Evolutionary conservation across 1,284 basidiomycete species (phyloP), one percentile per base, ranked within the genome.

Genomic region (Leccinum fuscescens): DNA sequence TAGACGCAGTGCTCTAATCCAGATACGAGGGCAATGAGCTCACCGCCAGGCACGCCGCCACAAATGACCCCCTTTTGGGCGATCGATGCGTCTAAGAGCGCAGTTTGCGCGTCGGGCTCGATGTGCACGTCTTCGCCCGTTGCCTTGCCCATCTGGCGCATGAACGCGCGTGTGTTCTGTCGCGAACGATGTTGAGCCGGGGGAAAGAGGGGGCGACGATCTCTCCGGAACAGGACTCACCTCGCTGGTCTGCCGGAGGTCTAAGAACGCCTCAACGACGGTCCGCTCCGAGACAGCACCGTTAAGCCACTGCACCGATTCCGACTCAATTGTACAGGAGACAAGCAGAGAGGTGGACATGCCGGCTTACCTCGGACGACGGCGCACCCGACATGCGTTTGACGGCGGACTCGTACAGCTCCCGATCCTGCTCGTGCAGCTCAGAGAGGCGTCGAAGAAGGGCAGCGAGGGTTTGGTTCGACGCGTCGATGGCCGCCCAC

Each of bases 31-130:
- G 20, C 31, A 49, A 57, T 8, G 2, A 8, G 73, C 86, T 64
- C 67, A 92, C 94, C 96, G 62, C 96, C 96, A 1, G 97, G 97
- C 4, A 99, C 96, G 33, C 96, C 96, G 42, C 95, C 96, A 8
- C 93, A 95, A 35, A 99, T 81, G 3, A 98, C 88, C 48, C 96
- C 97, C 1, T 88, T 83, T 61, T 89, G 82, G 5, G 84, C 78
- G 27, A 90, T 79, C 66, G 93, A 96, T 6, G 82, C 80, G 71
- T 98, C 87, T 53, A 99, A 82, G n/a, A 99, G 82, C 42, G 80
- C 77, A 0, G 93, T 95, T 77, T 99, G 97, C 74, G 93, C 88
- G 6, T 80, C 76, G 1, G 97, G 97, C 74, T 99, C 97, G 64
- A 99, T 96, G 8, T 66, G 59, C 24, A 70, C 69, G 9, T 93